Evolutionary conservation across 768 basidiomycete genomes (phyloP).

Genomic region (Boletus vermiculosoides): DNA sequence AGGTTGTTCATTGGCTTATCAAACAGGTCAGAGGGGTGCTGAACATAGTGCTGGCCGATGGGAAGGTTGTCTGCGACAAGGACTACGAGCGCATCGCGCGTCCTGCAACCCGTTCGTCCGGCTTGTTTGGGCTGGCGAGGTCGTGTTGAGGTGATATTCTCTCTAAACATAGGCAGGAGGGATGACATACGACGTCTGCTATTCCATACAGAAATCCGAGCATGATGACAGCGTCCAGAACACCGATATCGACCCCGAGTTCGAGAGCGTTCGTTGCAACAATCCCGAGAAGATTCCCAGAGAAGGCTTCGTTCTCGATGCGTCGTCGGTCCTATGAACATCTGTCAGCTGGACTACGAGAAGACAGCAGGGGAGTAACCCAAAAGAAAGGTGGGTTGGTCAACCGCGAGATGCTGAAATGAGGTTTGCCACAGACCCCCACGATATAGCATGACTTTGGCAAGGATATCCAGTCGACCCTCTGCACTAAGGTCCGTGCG

Average conservation of each 20-base stretch:
- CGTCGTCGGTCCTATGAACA: slow-evolving; percentile 66
- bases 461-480: too few species aligned
- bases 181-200: slow-evolving; percentile 68
- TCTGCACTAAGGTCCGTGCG: too few species aligned
- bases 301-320: slow-evolving; percentile 86
- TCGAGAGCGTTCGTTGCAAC: too few species aligned
- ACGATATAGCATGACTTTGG: too few species aligned
- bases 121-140: slow-evolving; percentile 75
- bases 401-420: not conserved
- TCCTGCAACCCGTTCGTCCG: slow-evolving; percentile 79
- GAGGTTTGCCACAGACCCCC: too few species aligned
- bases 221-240: slow-evolving; percentile 84
- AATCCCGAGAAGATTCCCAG: too few species aligned
- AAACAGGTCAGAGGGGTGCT: slow-evolving; percentile 69
- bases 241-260: too few species aligned
- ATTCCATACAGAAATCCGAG: slow-evolving; percentile 79
- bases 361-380: slow-evolving; percentile 51
- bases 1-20: slow-evolving; percentile 60
- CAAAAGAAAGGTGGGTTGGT: slow-evolving; percentile 21
- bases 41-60: slow-evolving; percentile 72
- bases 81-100: slow-evolving; percentile 75
- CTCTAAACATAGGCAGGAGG: not conserved
- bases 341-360: not conserved
- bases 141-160: too few species aligned
- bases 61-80: slow-evolving; percentile 68